phyloP scores from a whole-genome alignment of 306 rosid genomes.

The Pachyrhizus erosus region DNA sequence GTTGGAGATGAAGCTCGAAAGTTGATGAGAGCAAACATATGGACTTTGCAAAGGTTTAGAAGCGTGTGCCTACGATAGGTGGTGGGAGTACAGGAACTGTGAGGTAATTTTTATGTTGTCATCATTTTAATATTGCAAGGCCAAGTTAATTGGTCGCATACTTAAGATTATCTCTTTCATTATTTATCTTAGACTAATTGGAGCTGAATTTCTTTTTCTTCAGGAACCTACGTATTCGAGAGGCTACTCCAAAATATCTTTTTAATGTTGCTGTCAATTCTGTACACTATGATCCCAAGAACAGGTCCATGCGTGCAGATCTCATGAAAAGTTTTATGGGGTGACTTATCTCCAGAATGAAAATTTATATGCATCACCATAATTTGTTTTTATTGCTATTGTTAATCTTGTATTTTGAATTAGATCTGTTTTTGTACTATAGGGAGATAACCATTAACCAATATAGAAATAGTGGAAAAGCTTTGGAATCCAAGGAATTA shows the following conservation, averaged over 20 bases:
- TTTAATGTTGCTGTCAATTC: conserved; percentile 38
- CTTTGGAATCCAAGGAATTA: conserved; percentile 38
- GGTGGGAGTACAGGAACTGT: conserved; percentile 83
- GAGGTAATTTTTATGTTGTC: conserved; percentile 27
- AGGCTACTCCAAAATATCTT: conserved; percentile 44
- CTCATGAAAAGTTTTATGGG: conserved; percentile 70
- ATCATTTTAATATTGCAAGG: not conserved
- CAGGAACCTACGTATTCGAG: conserved; percentile 45
- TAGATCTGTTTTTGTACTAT: conserved; percentile 10
- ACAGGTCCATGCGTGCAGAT: conserved; percentile 73
- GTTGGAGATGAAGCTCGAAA: conserved; percentile 42
- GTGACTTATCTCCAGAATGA: conserved; percentile 38
- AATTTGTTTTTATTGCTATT: not conserved
- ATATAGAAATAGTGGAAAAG: conserved; percentile 48
- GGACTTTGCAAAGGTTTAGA: conserved; percentile 85
- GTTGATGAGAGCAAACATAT: conserved; percentile 80
- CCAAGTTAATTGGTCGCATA: not conserved
- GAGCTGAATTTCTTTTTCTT: conserved; percentile 12
- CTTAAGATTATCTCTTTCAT: not conserved
- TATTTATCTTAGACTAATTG: not conserved
- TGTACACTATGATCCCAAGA: conserved; percentile 44
- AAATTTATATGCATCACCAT: not conserved
- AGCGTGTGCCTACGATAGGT: conserved; percentile 73
- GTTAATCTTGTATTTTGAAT: conserved; percentile 9
- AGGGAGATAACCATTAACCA: conserved; percentile 62